Evolutionary conservation across 129 eudicot genomes (phyloP).

Genomic region (Calendula officinalis): DNA sequence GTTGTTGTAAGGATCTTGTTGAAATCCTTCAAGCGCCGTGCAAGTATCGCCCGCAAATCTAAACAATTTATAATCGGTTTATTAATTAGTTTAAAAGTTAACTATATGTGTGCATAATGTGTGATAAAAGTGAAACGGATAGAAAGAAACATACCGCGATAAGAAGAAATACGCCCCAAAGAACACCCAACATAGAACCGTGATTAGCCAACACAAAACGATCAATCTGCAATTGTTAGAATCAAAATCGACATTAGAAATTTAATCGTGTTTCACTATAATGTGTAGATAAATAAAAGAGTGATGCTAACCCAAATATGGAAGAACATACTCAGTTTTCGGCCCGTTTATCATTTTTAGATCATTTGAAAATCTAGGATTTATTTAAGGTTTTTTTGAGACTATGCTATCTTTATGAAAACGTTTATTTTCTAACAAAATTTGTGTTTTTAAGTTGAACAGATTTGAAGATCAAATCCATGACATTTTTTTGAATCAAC

Average conservation of each 20-base stretch:
- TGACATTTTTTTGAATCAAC: no score
- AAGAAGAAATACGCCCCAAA: slow-evolving; percentile 75
- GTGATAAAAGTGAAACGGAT: neutral
- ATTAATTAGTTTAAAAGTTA: no score
- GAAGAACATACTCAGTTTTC: no score
- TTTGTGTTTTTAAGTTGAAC: no score
- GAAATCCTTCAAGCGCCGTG: slow-evolving; percentile 70
- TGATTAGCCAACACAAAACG: slow-evolving; percentile 65
- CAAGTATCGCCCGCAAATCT: slow-evolving; percentile 88
- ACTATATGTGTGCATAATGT: neutral
- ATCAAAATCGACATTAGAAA: slow-evolving; percentile 9
- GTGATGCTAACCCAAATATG: no score
- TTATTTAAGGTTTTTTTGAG: no score
- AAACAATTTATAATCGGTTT: slow-evolving; percentile 4
- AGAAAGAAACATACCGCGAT: slow-evolving; percentile 39
- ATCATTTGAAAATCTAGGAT: no score
- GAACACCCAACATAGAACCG: slow-evolving; percentile 67
- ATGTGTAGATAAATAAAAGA: neutral
- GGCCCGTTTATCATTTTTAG: no score
- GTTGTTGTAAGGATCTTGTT: slow-evolving; percentile 76
- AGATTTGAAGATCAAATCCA: no score
- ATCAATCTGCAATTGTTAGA: slow-evolving; percentile 46
- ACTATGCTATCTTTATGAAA: no score
- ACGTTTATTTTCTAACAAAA: no score
- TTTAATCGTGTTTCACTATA: neutral